Conservation (phyloP, 2,329 filamentous ascomycete genomes). For the Diaporthe citri region DNA sequence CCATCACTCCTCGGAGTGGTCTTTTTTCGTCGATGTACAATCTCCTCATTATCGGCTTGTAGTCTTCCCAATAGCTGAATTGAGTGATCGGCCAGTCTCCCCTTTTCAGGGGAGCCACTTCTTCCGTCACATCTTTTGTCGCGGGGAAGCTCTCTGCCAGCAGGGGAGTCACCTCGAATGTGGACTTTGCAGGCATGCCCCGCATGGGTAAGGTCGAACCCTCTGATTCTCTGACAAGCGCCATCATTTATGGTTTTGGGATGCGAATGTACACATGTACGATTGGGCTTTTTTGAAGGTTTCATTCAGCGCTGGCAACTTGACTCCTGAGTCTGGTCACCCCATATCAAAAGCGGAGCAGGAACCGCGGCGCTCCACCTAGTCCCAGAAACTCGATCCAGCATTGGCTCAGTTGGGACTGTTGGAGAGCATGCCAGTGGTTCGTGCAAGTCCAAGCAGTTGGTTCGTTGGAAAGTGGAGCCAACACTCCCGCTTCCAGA, state of each 20-base stretch:
- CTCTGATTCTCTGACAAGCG: background rate
- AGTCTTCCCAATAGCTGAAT: background rate
- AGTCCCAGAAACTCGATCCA: background rate
- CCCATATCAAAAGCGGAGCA: slow-evolving; percentile 2
- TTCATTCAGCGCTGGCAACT: background rate
- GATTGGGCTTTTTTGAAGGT: background rate
- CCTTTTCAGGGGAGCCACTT: background rate
- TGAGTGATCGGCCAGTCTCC: background rate
- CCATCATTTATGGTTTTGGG: background rate
- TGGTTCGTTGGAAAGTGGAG: no score
- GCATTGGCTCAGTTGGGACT: no score
- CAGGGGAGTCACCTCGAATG: background rate
- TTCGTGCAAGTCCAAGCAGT: no score
- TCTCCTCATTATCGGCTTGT: slow-evolving; percentile 11
- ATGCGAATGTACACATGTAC: background rate
- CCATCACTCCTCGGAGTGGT: slow-evolving; percentile 1
- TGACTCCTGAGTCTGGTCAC: background rate
- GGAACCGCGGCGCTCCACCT: background rate
- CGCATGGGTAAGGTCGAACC: background rate
- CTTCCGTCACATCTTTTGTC: background rate
- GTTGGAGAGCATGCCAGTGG: no score
- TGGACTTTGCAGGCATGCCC: background rate
- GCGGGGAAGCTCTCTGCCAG: background rate
- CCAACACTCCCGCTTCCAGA: no score
- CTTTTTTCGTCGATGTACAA: slow-evolving; percentile 7